Evolutionary conservation across 2,329 filamentous ascomycete genomes (phyloP).

Genomic region (Leptosphaerulina australis): DNA sequence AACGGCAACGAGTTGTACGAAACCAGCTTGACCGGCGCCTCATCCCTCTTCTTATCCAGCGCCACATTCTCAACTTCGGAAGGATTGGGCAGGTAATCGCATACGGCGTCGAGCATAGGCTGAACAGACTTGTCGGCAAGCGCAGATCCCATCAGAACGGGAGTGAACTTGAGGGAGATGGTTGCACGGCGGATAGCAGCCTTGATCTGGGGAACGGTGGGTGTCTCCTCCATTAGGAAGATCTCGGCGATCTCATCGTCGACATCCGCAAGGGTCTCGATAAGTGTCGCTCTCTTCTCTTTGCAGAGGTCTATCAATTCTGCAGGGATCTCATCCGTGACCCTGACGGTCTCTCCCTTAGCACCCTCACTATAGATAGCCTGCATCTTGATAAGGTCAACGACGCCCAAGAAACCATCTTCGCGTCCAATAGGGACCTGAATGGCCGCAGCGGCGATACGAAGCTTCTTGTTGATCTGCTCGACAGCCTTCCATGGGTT

Average conservation of each 20-base stretch:
- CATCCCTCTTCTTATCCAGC: slow-evolving; percentile 78
- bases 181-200: slow-evolving; percentile 89
- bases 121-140: slow-evolving; percentile 94
- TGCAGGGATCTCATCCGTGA: slow-evolving; percentile 81
- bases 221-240: slow-evolving; percentile 85
- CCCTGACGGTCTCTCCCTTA: slow-evolving; percentile 75
- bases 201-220: slow-evolving; percentile 83
- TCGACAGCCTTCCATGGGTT: slow-evolving; percentile 98
- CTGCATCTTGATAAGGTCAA: slow-evolving; percentile 91
- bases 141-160: slow-evolving; percentile 95
- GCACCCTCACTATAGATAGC: slow-evolving; percentile 89
- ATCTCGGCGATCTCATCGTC: slow-evolving; percentile 97
- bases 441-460: slow-evolving; percentile 88
- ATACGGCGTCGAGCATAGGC: slow-evolving; percentile 94
- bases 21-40: slow-evolving; percentile 83
- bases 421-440: slow-evolving; percentile 94
- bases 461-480: slow-evolving; percentile 95
- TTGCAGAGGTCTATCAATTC: slow-evolving; percentile 75
- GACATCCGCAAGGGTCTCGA: slow-evolving; percentile 95
- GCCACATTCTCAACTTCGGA: slow-evolving; percentile 87
- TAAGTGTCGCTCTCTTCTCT: slow-evolving; percentile 82
- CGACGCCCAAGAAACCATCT: slow-evolving; percentile 88
- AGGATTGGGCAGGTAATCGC: slow-evolving; percentile 94
- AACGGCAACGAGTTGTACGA: slow-evolving; percentile 94
- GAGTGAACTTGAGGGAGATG: slow-evolving; percentile 86